Evolutionary conservation across 192 early-diverging fungal species (phyloP).

Genomic region (Ambispora gerdemannii): DNA sequence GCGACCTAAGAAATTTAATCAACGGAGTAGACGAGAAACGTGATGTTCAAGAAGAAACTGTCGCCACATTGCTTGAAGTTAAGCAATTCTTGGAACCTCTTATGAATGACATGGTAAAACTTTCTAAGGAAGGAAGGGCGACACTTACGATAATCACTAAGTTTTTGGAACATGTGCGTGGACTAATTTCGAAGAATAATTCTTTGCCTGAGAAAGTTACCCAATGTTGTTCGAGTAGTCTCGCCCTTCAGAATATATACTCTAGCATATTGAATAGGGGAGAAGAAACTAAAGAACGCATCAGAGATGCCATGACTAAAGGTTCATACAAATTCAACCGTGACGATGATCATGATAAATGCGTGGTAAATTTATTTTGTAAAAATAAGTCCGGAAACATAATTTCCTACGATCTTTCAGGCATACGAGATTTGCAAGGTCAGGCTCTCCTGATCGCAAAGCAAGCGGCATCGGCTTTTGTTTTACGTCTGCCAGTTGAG

Average conservation of each 20-base stretch:
- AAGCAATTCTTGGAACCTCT: conserved; percentile 20
- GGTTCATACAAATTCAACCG: conserved; percentile 25
- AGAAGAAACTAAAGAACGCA: conserved; percentile 28
- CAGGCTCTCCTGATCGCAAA: conserved; percentile 18
- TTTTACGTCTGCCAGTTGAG: not conserved
- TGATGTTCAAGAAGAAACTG: conserved; percentile 26
- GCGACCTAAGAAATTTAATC: conserved; percentile 31
- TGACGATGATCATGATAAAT: not conserved
- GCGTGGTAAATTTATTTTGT: not conserved
- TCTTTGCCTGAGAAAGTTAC: not conserved
- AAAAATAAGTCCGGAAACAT: not conserved
- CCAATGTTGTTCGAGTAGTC: not conserved
- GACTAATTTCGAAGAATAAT: not conserved
- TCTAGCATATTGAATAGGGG: conserved; percentile 16
- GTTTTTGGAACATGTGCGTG: not conserved
- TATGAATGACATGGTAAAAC: too few relatives aligned
- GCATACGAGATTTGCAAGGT: conserved; percentile 13
- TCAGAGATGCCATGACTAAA: conserved; percentile 15
- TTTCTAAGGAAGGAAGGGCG: too few relatives aligned
- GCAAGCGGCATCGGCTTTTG: not conserved
- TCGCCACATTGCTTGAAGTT: conserved; percentile 27
- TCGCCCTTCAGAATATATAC: conserved; percentile 29
- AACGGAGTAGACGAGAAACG: conserved; percentile 29
- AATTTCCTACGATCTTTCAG: not conserved
- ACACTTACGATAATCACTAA: not conserved